Evolutionary conservation across 805 yeast species (phyloP), one percentile per base, ranked within the genome.

Genomic region (Ogataea philodendri): DNA sequence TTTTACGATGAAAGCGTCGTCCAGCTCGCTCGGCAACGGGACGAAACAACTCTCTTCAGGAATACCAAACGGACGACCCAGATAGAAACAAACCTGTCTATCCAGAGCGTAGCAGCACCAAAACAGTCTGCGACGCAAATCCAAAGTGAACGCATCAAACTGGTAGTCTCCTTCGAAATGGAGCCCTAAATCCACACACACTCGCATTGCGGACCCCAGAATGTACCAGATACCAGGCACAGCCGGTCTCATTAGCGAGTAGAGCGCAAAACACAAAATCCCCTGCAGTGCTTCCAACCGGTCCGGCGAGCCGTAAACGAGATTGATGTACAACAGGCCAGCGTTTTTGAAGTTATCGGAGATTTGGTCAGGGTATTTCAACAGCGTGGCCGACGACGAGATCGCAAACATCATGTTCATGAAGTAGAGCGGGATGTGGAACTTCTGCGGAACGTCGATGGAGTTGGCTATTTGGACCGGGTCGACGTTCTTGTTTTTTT

Each of bases 181-280:
- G 6, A 88, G 65, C 1, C 95, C 96, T 41, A 88, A 59, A 58
- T 88, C 96, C 18, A 87, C 85, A 48, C 90, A 79, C 32, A 85
- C 59, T 42, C 96, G 69, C 32, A 86, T 59, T 0, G 90, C 88
- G 2, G 85, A 75, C 0, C 96, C 96, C 45, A 85, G 63, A 4
- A 84, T 76, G 55, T 85, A 85, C 97, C 97, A 88, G n/a, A 85
- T 86, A 3, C 95, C 93, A 0, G 96, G 95, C 9, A 76, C 75
- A 1, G 90, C 80, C 0, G 96, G 96, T 39, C 95, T 70, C 95
- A 88, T 86, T 21, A 82, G 69, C 1, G 94, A 77, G 54, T 83
- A 88, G 4, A 81, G 54, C 0, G 90, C 76, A 26, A 84, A 61
- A 9, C 85, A 63, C 11, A 88, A 55, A 9, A 84, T 64, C 0